Conservation (phyloP, 257 asterid genomes). For the Solanum medicagineum region DNA sequence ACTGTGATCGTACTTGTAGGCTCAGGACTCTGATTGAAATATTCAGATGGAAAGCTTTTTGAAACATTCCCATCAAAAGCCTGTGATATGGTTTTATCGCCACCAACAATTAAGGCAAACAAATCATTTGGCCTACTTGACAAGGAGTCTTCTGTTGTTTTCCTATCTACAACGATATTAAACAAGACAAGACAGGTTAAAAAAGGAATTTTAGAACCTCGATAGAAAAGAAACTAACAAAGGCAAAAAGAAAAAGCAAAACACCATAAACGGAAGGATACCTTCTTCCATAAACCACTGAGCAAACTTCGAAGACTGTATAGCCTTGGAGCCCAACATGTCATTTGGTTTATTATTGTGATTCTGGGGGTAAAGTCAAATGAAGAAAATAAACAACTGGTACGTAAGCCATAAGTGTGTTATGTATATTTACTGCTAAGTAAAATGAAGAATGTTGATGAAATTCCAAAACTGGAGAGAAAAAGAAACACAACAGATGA, state of each 20-base stretch:
- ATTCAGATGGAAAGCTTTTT: neutral
- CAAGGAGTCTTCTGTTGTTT: neutral
- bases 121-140: neutral
- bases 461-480: neutral
- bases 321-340: neutral
- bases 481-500: neutral
- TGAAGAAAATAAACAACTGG: neutral
- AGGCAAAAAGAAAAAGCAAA: neutral
- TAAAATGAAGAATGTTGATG: neutral
- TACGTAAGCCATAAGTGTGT: neutral
- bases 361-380: neutral
- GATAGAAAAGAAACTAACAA: neutral
- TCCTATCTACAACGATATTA: neutral
- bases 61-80: neutral
- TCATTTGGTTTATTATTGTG: neutral
- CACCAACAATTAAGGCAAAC: neutral
- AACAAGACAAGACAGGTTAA: neutral
- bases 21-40: neutral
- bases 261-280: neutral
- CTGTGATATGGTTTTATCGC: neutral
- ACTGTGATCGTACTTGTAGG: neutral
- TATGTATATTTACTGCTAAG: neutral
- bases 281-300: neutral
- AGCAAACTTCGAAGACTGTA: neutral
- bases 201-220: neutral